Base-by-base conservation (phyloP, 139 green algal genomes). In the Coelastrella sp. region DNA sequence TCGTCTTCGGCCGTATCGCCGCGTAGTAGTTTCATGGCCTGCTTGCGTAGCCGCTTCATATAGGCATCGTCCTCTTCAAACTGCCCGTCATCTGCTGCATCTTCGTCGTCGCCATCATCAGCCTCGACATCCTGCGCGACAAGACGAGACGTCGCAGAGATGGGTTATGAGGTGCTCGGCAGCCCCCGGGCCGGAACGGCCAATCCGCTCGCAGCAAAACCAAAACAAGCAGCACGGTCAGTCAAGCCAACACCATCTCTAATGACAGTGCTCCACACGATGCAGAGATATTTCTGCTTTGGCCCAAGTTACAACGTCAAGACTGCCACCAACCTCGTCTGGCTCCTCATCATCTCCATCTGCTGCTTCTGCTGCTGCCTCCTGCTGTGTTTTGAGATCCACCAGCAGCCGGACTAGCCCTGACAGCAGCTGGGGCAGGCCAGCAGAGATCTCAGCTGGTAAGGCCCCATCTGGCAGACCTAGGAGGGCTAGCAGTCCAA, bases 401-500 rank as follows among this genome's bases (percentile, higher is more conserved):
- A 85, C 14, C 89, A 96, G 91, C 92, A 95, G 73, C 73, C 85
- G 81, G 73, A 94, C 60, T 3, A 92, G 32, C 6, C 92, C 93
- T 14, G 76, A 66, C 86, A 95, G 82, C 16, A 96, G 71, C 90
- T 94, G 90, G 23, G 90, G 91, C 89, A 96, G 75, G 11, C 93
- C 93, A 4, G 88, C 86, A 61, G 75, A 60, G n/a, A 98, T 14
- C 92, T 97, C 95, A 4, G 80, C 65, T 5, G 96, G 95, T 61
- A 97, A 80, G 5, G 84, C 78, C 17, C 92, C 91, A 2, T 96
- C 93, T 3, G 95, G 93, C 32, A 60, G 32, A 23, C 92, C 77
- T 73, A 98, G 74, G 65, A 98, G 10, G 0, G 95, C 79, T 11
- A 94, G 71, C 82, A 98, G 92, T 0, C 94, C 97, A 71, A 98